Conservation (phyloP, 768 basidiomycete species). For the Leccinum fibrillosum region DNA sequence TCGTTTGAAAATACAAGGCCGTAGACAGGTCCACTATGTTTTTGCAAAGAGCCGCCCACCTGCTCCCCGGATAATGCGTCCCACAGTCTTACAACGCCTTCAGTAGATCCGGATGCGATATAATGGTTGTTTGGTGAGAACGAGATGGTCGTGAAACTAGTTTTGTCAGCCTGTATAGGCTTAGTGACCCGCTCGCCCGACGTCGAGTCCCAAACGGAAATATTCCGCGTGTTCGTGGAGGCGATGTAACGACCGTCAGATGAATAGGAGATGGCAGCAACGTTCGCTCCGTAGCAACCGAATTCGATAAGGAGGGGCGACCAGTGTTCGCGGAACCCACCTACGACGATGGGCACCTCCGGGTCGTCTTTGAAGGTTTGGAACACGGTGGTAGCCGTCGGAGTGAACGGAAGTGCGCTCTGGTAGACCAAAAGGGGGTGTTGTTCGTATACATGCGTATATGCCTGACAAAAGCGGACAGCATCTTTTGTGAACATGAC, state of each 20-base stretch:
- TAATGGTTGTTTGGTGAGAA: constrained; percentile 29
- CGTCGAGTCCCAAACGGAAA: constrained; percentile 26
- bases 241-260: constrained; percentile 28
- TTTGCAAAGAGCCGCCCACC: constrained; percentile 12
- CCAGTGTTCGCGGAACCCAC: constrained; percentile 31
- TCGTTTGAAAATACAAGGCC: constrained; percentile 31
- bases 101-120: constrained; percentile 23
- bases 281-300: constrained; percentile 9
- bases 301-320: constrained; percentile 32
- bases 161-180: constrained; percentile 11
- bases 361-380: constrained; percentile 26
- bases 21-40: constrained; percentile 22
- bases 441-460: constrained; percentile 29
- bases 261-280: constrained; percentile 24
- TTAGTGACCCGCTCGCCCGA: constrained; percentile 26
- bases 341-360: constrained; percentile 20
- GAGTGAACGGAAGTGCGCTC: constrained; percentile 31
- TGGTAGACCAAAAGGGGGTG: constrained; percentile 32
- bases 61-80: constrained; percentile 24
- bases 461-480: constrained; percentile 32
- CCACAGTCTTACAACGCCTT: constrained; percentile 27
- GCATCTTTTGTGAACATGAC: constrained; percentile 22
- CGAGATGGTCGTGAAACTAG: constrained; percentile 16
- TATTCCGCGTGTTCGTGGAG: constrained; percentile 19
- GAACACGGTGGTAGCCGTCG: constrained; percentile 24